Conservation (phyloP, 2,329 filamentous ascomycete species). For the Aureobasidium musti region DNA sequence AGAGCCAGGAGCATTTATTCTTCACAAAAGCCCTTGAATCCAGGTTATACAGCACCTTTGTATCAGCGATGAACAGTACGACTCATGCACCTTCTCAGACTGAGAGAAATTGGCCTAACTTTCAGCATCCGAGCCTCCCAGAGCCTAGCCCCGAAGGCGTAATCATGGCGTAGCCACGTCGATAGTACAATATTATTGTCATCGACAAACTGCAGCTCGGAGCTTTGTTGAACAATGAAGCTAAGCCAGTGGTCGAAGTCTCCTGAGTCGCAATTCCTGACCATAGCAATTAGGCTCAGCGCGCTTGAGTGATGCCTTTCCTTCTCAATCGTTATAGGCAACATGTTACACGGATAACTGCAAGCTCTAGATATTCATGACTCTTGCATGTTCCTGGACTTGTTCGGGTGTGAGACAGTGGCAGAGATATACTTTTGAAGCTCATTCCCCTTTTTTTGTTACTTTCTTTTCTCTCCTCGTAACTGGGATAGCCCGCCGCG, state of each 20-base stretch:
- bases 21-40: background rate
- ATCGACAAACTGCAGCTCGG: background rate
- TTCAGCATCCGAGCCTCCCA: background rate
- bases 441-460: background rate
- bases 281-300: background rate
- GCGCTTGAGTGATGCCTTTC: background rate
- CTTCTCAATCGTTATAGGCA: background rate
- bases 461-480: too few species aligned
- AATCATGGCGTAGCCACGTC: background rate
- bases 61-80: conserved; percentile 23
- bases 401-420: background rate
- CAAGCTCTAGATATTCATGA: background rate
- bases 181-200: background rate
- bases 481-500: background rate
- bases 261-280: conserved; percentile 1
- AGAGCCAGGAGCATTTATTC: background rate
- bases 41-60: conserved; percentile 18
- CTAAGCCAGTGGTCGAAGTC: conserved; percentile 1
- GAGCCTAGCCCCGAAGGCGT: background rate
- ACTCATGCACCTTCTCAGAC: background rate
- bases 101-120: background rate
- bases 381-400: conserved; percentile 3
- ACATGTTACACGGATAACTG: background rate
- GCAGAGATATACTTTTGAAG: background rate
- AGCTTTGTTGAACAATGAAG: background rate